These are phyloP conservation scores for Triadica sebifera DNA, from an alignment of 345 rosid species.

Conservation along the genomic window DNA sequence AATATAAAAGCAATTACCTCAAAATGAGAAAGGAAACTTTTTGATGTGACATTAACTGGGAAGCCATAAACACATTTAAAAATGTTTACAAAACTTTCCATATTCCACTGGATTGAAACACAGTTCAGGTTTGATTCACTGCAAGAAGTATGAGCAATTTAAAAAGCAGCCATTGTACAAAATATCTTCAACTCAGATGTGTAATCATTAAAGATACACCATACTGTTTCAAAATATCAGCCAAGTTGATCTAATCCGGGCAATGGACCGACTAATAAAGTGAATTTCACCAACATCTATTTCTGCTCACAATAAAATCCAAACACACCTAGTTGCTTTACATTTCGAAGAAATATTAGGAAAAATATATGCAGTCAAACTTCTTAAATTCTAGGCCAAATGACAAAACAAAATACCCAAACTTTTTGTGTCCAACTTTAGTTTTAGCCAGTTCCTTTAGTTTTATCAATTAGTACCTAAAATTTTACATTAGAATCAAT, in stretches of 20 bases:
- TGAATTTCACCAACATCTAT: not conserved
- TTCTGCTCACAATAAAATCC: not conserved
- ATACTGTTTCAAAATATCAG: not conserved
- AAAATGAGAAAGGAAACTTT: conserved; percentile 51
- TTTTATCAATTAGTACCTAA: too few species aligned
- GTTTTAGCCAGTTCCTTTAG: too few species aligned
- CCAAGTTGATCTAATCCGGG: not conserved
- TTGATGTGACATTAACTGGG: conserved; percentile 41
- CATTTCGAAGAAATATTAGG: not conserved
- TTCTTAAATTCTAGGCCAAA: too few species aligned
- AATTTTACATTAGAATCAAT: too few species aligned
- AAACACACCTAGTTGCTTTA: not conserved
- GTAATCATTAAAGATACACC: not conserved
- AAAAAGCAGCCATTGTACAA: conserved; percentile 1
- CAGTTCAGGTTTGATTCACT: conserved; percentile 53
- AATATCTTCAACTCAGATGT: conserved; percentile 9
- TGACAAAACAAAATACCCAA: too few species aligned
- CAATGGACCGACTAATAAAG: not conserved
- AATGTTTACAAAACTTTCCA: conserved; percentile 47
- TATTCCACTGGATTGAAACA: conserved; percentile 51
- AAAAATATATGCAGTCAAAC: not conserved
- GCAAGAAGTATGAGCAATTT: conserved; percentile 25
- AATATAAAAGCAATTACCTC: conserved; percentile 39
- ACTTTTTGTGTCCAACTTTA: too few species aligned
- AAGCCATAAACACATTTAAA: conserved; percentile 50